phyloP scores from a whole-genome alignment of 352 stramenopile species.

The Pythium sukuiense region DNA sequence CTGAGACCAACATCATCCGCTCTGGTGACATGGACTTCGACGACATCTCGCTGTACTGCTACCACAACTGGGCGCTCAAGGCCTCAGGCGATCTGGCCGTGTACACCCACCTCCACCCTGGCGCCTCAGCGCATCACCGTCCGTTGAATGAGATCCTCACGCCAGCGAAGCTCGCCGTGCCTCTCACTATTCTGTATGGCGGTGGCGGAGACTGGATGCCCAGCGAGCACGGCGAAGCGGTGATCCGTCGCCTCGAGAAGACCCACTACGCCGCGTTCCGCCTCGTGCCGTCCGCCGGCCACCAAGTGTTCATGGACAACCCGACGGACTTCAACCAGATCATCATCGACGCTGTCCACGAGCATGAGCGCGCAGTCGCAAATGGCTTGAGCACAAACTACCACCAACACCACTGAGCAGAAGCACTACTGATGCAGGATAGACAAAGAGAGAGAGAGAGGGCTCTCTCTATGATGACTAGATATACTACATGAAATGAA shows the following conservation, averaged over 20 bases:
- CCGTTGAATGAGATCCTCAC: conserved; percentile 59
- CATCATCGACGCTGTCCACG: conserved; percentile 64
- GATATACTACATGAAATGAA: no score
- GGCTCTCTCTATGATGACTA: no score
- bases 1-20: conserved; percentile 70
- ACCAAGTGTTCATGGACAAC: conserved; percentile 90
- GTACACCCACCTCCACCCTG: conserved; percentile 75
- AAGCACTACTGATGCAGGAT: no score
- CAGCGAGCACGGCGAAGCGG: conserved; percentile 50
- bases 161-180: conserved; percentile 50
- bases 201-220: conserved; percentile 84
- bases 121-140: conserved; percentile 47
- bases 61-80: conserved; percentile 82
- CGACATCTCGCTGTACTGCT: conserved; percentile 73
- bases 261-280: conserved; percentile 66
- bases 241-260: conserved; percentile 58
- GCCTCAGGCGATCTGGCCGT: conserved; percentile 70
- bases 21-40: conserved; percentile 67
- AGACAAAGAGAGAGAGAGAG: background rate
- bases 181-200: conserved; percentile 81
- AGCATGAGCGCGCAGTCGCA: conserved; percentile 46
- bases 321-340: conserved; percentile 72
- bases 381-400: conserved; percentile 5
- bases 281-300: conserved; percentile 62
- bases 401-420: conserved; percentile 13